These are phyloP conservation scores for Globisporangium alternatum DNA, from an alignment of 352 stramenopile genomes.

Conservation along the genomic window DNA sequence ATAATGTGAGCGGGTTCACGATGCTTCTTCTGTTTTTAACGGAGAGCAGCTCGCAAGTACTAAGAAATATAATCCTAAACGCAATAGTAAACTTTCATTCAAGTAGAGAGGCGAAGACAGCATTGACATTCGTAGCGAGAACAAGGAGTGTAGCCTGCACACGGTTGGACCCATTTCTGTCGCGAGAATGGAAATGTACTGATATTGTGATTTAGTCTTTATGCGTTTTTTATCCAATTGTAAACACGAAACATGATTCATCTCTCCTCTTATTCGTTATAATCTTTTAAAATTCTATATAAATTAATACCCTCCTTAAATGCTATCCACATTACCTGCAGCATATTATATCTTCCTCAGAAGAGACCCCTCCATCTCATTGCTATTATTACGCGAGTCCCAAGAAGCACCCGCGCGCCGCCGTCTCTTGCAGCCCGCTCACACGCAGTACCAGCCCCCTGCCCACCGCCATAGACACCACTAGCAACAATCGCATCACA, in stretches of 20 bases:
- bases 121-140: too few species aligned
- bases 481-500: background rate
- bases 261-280: background rate
- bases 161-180: background rate
- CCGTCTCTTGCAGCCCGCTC: background rate
- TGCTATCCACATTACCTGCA: too few species aligned
- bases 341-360: constrained; percentile 4
- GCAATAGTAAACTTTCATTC: background rate
- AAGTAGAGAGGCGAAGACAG: too few species aligned
- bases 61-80: constrained; percentile 1
- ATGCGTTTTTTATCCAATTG: background rate
- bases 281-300: background rate
- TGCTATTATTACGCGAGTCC: constrained; percentile 7
- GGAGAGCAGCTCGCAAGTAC: too few species aligned
- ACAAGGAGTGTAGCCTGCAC: too few species aligned
- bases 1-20: too few species aligned
- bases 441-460: background rate
- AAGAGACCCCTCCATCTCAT: background rate
- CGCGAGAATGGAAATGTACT: background rate
- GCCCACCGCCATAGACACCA: background rate
- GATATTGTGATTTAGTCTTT: background rate
- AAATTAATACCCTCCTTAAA: background rate
- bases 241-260: background rate
- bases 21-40: too few species aligned
- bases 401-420: background rate